Evolutionary conservation across 495 filamentous ascomycete species (phyloP).

Genomic region (Xylaria cubensis): DNA sequence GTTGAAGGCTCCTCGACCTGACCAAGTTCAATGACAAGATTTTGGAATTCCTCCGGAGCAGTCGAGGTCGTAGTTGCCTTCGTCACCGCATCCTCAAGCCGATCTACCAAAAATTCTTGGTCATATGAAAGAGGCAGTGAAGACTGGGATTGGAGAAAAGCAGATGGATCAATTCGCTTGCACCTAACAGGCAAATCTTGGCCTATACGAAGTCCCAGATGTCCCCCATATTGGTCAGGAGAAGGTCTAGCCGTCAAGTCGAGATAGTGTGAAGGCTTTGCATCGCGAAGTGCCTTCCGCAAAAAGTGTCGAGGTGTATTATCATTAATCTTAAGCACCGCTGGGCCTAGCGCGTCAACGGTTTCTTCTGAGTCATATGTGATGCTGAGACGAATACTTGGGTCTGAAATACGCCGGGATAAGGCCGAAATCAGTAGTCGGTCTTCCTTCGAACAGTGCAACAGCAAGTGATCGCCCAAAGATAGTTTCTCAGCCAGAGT

Average conservation of each 20-base stretch:
- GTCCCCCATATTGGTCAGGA: neutral
- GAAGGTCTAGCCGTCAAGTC: neutral
- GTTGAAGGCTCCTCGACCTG: neutral
- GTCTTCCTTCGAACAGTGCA: slow-evolving; percentile 7
- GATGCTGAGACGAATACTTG: neutral
- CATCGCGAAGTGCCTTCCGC: slow-evolving; percentile 25
- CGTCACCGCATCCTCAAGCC: neutral
- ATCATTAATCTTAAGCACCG: neutral
- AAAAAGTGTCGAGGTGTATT: slow-evolving; percentile 2
- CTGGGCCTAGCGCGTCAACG: neutral
- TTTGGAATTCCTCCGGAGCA: neutral
- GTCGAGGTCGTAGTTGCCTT: neutral
- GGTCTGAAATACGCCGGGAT: neutral
- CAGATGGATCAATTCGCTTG: neutral
- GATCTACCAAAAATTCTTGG: neutral
- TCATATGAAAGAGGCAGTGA: neutral
- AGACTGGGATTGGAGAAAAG: neutral
- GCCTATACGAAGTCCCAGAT: neutral
- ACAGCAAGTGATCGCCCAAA: neutral
- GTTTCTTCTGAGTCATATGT: neutral
- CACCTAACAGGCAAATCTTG: neutral
- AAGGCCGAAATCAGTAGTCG: neutral
- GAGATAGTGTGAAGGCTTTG: slow-evolving; percentile 7
- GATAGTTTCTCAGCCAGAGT: neutral
- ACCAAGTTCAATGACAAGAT: slow-evolving; percentile 4